A percentile compares a stretch with the other conserved stretches of the same genome.
Evolutionary conservation across 768 basidiomycete species (phyloP).

Genomic region (Rhizopogon vinicolor): DNA sequence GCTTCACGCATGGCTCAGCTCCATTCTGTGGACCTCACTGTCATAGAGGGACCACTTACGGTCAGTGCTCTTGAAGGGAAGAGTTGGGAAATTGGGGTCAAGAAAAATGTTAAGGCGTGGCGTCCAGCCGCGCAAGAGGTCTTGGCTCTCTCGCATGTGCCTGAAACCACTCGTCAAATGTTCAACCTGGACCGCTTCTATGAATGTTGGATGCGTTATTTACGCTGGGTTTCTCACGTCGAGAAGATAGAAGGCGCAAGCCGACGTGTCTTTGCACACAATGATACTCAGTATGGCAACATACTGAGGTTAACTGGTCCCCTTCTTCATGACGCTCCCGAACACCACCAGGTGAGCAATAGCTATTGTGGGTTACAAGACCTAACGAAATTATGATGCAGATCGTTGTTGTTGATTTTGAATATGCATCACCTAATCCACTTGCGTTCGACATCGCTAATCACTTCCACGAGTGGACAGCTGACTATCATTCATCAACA

Average conservation of each 20-base stretch:
- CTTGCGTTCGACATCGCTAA: slow-evolving; percentile 95
- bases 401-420: slow-evolving; percentile 97
- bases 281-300: slow-evolving; percentile 96
- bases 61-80: slow-evolving; percentile 36
- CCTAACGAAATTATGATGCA: slow-evolving; percentile 28
- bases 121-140: slow-evolving; percentile 66
- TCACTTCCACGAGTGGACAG: slow-evolving; percentile 97
- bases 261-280: slow-evolving; percentile 79
- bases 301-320: slow-evolving; percentile 61
- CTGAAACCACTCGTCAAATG: slow-evolving; percentile 39
- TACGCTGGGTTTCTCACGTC: slow-evolving; percentile 59
- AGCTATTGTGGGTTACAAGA: background rate
- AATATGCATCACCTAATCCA: slow-evolving; percentile 92
- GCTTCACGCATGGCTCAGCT: slow-evolving; percentile 95
- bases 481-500: slow-evolving; percentile 72
- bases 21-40: slow-evolving; percentile 82
- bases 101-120: slow-evolving; percentile 72
- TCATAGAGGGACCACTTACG: slow-evolving; percentile 46
- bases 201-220: slow-evolving; percentile 62
- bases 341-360: slow-evolving; percentile 68
- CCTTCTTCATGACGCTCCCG: slow-evolving; percentile 50
- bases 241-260: slow-evolving; percentile 59
- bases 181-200: slow-evolving; percentile 66
- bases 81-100: slow-evolving; percentile 54
- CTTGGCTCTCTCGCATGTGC: slow-evolving; percentile 53